Conservation (phyloP, 192 early-diverging fungal species). For the Cetraspora pellucida region DNA sequence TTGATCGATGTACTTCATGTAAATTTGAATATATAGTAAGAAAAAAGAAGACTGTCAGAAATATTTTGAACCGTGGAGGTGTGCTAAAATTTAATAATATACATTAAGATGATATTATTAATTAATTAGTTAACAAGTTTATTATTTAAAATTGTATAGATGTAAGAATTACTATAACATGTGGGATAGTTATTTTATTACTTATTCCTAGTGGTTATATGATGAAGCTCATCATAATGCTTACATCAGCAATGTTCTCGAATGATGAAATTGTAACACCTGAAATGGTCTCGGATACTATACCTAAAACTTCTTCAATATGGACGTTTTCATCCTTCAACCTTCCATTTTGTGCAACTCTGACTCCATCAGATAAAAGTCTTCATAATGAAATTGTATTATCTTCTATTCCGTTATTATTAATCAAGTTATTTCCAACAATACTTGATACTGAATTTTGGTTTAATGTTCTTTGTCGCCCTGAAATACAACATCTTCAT, state of each 20-base stretch:
- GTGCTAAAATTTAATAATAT: background rate
- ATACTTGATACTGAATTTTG: constrained; percentile 33
- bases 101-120: background rate
- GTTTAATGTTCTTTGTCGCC: constrained; percentile 49
- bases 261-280: background rate
- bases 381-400: constrained; percentile 35
- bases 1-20: constrained; percentile 45
- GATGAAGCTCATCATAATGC: constrained; percentile 43
- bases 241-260: constrained; percentile 29
- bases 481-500: constrained; percentile 52
- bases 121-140: background rate
- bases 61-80: background rate
- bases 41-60: background rate
- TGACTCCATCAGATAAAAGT: constrained; percentile 20
- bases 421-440: background rate
- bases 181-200: constrained; percentile 38
- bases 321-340: background rate
- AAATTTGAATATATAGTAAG: constrained; percentile 47
- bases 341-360: constrained; percentile 13
- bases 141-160: constrained; percentile 17
- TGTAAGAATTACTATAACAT: constrained; percentile 40
- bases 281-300: no score
- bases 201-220: constrained; percentile 45
- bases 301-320: background rate
- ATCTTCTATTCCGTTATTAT: constrained; percentile 18